A percentile compares a stretch with the other conserved stretches of the same genome.
Evolutionary conservation across 1,284 basidiomycete genomes (phyloP).

Genomic region (Meira nashicola): DNA sequence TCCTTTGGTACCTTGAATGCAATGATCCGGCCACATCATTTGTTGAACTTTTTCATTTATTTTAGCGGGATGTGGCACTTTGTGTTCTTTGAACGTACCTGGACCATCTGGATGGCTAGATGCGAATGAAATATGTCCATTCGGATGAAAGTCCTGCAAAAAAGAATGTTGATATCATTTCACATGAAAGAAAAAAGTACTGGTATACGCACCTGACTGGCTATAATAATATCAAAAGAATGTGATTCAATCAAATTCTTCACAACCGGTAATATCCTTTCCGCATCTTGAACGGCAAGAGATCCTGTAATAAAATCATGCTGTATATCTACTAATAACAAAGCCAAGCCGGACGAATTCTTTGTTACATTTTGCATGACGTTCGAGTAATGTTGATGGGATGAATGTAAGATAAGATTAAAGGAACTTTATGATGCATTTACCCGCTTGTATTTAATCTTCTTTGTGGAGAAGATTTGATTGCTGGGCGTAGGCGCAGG

Average conservation of each 20-base stretch:
- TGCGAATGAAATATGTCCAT: constrained; percentile 64
- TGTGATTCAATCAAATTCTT: background rate
- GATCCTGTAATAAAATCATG: constrained; percentile 13
- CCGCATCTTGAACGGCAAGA: constrained; percentile 8
- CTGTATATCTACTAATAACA: constrained; percentile 14
- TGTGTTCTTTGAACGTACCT: constrained; percentile 55
- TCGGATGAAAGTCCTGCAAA: constrained; percentile 58
- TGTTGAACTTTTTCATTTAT: constrained; percentile 54
- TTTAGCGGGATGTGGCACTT: constrained; percentile 51
- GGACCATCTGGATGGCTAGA: constrained; percentile 56
- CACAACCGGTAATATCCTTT: constrained; percentile 8
- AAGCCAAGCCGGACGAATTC: constrained; percentile 1
- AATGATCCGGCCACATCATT: constrained; percentile 65
- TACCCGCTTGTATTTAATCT: too few relatives aligned
- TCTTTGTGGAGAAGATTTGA: too few relatives aligned
- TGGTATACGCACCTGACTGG: background rate
- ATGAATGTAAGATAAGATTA: too few relatives aligned
- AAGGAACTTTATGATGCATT: too few relatives aligned
- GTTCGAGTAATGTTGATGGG: background rate
- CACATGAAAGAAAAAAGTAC: background rate
- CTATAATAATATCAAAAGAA: background rate
- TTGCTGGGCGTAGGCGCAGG: too few relatives aligned
- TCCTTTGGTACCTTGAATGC: constrained; percentile 55
- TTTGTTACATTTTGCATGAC: background rate
- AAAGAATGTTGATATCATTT: background rate